phyloP scores from a whole-genome alignment of 2,329 filamentous ascomycete species.

The Fonsecaea multimorphosa region DNA sequence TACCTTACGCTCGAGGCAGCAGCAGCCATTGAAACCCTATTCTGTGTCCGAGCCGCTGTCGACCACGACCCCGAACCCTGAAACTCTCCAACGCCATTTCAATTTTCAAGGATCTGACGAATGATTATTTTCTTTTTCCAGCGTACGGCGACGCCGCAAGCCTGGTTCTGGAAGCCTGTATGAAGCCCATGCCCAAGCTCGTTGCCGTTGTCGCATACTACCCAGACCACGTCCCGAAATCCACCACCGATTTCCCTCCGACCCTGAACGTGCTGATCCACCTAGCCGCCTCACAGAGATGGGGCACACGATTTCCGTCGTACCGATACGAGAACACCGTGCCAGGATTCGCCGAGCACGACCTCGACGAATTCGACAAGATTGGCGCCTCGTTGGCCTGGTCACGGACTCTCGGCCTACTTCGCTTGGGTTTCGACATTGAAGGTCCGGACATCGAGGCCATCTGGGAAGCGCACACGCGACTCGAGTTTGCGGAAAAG shows the following conservation, averaged over 20 bases:
- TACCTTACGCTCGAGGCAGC: not conserved
- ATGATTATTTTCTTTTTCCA: slow-evolving; percentile 40
- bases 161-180: slow-evolving; percentile 63
- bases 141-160: slow-evolving; percentile 69
- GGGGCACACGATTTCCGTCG: slow-evolving; percentile 42
- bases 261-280: slow-evolving; percentile 61
- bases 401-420: slow-evolving; percentile 65
- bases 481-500: slow-evolving; percentile 40
- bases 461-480: slow-evolving; percentile 49
- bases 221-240: slow-evolving; percentile 62
- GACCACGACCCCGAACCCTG: not conserved
- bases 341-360: slow-evolving; percentile 73
- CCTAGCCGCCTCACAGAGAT: slow-evolving; percentile 56
- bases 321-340: slow-evolving; percentile 63
- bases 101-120: not conserved
- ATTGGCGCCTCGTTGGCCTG: slow-evolving; percentile 71
- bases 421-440: slow-evolving; percentile 65
- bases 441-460: slow-evolving; percentile 46
- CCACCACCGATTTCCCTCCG: slow-evolving; percentile 46
- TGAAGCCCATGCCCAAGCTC: slow-evolving; percentile 63
- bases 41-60: not conserved
- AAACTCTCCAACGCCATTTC: not conserved
- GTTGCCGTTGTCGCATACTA: slow-evolving; percentile 69
- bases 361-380: slow-evolving; percentile 70
- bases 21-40: not conserved